A percentile compares a stretch with the other conserved stretches of the same genome.
phyloP scores from a whole-genome alignment of 768 basidiomycete species.

The Naematelia aurantialba region DNA sequence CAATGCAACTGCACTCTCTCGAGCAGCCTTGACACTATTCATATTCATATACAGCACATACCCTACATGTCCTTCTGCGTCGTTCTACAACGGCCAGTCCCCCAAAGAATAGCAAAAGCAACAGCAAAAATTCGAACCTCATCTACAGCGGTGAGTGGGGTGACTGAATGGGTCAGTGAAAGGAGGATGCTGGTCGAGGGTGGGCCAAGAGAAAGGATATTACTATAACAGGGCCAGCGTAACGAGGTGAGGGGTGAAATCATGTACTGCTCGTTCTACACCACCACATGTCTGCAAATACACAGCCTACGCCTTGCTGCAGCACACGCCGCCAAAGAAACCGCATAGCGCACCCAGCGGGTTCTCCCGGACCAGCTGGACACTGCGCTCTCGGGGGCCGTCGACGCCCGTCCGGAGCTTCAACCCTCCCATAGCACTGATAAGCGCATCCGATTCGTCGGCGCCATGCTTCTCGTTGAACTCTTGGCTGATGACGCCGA shows the following conservation, averaged over 20 bases:
- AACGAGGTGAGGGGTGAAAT: no score
- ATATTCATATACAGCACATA: background rate
- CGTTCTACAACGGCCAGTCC: background rate
- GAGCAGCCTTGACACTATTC: no score
- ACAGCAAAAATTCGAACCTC: background rate
- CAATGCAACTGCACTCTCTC: no score
- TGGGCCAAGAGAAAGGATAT: background rate
- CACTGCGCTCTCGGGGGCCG: background rate
- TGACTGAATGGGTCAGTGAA: background rate
- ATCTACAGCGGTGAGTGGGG: no score
- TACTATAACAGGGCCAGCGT: no score
- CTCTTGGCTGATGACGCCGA: conserved; percentile 23
- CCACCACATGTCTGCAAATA: no score
- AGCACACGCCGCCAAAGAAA: conserved; percentile 1
- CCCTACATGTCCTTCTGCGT: background rate
- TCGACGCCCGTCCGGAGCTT: conserved; percentile 30
- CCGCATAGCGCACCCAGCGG: conserved; percentile 24
- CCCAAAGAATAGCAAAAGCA: background rate
- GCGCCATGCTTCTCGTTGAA: conserved; percentile 11
- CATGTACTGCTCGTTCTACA: no score
- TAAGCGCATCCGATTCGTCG: conserved; percentile 17
- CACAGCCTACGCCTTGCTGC: background rate
- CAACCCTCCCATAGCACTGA: conserved; percentile 25
- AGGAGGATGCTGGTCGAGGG: background rate
- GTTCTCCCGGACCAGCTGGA: conserved; percentile 25